Conservation (phyloP, 129 eudicot genomes). For the Tagetes erecta region DNA sequence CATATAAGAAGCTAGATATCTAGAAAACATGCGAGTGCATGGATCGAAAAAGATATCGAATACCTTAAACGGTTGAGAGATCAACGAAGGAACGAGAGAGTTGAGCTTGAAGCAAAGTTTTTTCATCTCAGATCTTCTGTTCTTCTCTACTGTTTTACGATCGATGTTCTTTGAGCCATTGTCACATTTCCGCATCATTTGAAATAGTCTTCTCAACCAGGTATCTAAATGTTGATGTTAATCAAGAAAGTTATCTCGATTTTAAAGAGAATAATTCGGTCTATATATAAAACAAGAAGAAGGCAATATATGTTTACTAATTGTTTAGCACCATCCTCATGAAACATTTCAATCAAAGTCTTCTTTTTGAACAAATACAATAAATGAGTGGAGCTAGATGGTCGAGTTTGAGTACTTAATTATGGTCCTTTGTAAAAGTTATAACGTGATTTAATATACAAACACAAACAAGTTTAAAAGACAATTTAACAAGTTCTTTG, state of each 20-base stretch:
- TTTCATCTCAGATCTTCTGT: slow-evolving; percentile 46
- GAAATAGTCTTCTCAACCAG: background rate
- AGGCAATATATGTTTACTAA: background rate
- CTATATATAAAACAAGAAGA: background rate
- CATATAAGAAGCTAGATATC: no score
- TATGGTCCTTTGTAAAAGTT: background rate
- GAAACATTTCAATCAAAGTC: background rate
- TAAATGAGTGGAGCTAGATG: slow-evolving; percentile 1
- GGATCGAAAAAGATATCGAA: background rate
- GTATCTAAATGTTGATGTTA: background rate
- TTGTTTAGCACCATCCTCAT: slow-evolving; percentile 2
- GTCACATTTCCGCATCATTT: slow-evolving; percentile 19
- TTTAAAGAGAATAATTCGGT: background rate
- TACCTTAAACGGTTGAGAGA: slow-evolving; percentile 38
- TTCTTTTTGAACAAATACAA: background rate
- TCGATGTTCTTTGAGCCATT: slow-evolving; percentile 21
- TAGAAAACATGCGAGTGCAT: background rate
- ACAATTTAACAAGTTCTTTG: no score
- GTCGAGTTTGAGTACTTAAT: background rate
- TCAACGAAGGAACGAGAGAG: slow-evolving; percentile 37
- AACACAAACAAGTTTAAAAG: no score
- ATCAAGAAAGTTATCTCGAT: background rate
- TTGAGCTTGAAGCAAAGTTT: slow-evolving; percentile 37
- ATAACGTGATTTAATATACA: no score
- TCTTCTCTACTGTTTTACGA: slow-evolving; percentile 37